Evolutionary conservation across 164 flowering plant genomes (phyloP), one percentile per base, ranked within the genome.

Genomic region (Magnolia changhungtana): DNA sequence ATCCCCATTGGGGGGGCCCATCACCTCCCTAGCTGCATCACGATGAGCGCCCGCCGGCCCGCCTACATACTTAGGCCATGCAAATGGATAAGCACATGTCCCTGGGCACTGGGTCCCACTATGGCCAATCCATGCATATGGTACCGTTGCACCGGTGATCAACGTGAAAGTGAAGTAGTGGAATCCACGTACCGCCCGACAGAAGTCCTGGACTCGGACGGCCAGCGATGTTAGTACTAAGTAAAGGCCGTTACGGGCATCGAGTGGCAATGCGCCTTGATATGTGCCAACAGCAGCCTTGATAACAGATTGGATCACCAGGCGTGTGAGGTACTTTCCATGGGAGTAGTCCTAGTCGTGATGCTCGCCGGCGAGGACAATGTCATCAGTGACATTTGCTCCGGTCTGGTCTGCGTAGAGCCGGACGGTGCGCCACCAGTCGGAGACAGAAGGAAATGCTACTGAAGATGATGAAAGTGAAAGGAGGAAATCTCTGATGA

Each of bases 381-480:
- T 23, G 72, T 67, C 75, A 0, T 81, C 77, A 4, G 93, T 83
- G 79, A 91, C 74, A 77, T 89, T 90, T 0, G 90, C 76, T 19
- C 90, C 90, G 1, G 93, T 87, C 80, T 90, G 92, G 68, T 91
- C 96, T 1, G 91, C 83, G 84, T 90, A 91, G 55, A 90, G 91
- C 63, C 82, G 76, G 21, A 89, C 87, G 0, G 87, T 89, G 50
- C 71, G 74, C 94, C 94, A 91, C 96, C 94, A 90, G 20, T 85
- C 89, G 14, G 87, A 72, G 2, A 88, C 89, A 1, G 94, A 90
- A 8, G 95, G 93, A 50, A 50, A 74, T 10, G 45, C 16, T 1
- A 72, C 50, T 11, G 63, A 21, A 3, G 86, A 52, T 18, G 87
- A 14, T 4, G 78, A 55, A 74, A 92, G 55, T 0, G 96, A 92